Evolutionary conservation across 2,329 filamentous ascomycete species (phyloP).

Genomic region (Monilinia vaccinii-corymbosi): DNA sequence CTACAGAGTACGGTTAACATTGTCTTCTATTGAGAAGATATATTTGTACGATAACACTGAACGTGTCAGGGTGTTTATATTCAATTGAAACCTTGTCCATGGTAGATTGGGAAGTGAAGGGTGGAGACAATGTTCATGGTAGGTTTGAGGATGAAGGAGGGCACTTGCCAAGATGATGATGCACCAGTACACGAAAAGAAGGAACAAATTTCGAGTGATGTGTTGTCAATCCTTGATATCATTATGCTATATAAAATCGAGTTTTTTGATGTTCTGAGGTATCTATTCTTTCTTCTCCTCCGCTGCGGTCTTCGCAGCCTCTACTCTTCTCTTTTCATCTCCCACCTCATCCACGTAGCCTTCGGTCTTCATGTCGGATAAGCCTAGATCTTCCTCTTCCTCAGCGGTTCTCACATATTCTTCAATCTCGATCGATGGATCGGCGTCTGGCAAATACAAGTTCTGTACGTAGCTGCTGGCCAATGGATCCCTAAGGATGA

Average conservation of each 20-base stretch:
- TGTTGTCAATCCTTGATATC: neutral
- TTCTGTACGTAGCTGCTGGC: constrained; percentile 93
- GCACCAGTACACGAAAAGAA: neutral
- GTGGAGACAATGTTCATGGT: neutral
- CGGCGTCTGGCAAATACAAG: constrained; percentile 63
- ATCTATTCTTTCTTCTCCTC: neutral
- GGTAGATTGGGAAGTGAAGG: neutral
- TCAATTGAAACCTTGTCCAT: neutral
- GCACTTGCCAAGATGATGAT: neutral
- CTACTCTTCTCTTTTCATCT: constrained; percentile 19
- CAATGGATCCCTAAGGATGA: constrained; percentile 79
- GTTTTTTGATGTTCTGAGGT: neutral
- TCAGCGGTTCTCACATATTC: constrained; percentile 82
- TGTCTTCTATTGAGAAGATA: too few relatives aligned
- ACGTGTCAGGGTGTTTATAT: too few relatives aligned
- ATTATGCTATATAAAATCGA: neutral
- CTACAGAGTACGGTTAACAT: too few relatives aligned
- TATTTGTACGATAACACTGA: neutral
- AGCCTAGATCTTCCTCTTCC: constrained; percentile 86
- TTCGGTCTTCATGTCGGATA: constrained; percentile 89
- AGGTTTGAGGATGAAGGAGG: neutral
- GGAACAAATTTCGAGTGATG: too few relatives aligned
- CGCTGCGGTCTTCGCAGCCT: constrained; percentile 8
- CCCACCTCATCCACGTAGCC: constrained; percentile 46
- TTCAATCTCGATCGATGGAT: constrained; percentile 72